These are phyloP conservation scores for Penicillium sp. DNA, from an alignment of 2,329 filamentous ascomycete genomes.

Conservation along the genomic window DNA sequence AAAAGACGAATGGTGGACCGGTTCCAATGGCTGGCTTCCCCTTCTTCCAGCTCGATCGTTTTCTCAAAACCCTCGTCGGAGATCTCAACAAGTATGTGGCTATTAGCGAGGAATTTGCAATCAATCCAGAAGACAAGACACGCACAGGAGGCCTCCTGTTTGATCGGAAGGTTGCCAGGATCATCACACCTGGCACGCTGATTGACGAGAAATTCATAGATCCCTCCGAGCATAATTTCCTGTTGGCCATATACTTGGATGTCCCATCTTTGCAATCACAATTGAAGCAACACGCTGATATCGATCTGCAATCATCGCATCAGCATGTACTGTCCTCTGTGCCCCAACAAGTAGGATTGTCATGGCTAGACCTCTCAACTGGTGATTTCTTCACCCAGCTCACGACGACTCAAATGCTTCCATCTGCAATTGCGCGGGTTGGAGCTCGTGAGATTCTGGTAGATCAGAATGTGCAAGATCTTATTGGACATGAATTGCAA, in stretches of 20 bases:
- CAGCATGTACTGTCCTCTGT: conserved; percentile 32
- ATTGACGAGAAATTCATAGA: conserved; percentile 99
- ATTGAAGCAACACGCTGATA: conserved; percentile 21
- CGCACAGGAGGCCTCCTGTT: conserved; percentile 78
- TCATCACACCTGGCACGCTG: conserved; percentile 90
- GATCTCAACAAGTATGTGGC: conserved; percentile 89
- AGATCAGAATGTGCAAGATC: conserved; percentile 59
- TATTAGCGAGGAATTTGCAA: conserved; percentile 87
- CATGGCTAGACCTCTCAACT: conserved; percentile 94
- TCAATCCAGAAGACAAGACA: conserved; percentile 65
- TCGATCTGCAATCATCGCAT: conserved; percentile 17
- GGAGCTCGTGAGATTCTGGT: conserved; percentile 82
- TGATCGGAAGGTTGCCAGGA: conserved; percentile 77
- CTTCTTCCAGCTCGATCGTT: conserved; percentile 86
- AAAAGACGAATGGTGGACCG: conserved; percentile 72
- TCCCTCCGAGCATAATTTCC: conserved; percentile 87
- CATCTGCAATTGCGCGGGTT: conserved; percentile 80
- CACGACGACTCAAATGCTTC: conserved; percentile 66
- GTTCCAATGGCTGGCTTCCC: conserved; percentile 96
- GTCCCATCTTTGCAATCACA: conserved; percentile 18
- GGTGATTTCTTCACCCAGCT: conserved; percentile 88
- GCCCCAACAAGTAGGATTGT: conserved; percentile 64
- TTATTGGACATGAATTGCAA: conserved; percentile 61
- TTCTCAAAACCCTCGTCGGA: conserved; percentile 87
- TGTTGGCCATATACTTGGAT: conserved; percentile 72